phyloP scores from a whole-genome alignment of 2,329 filamentous ascomycete species.

The Tolypocladium tundrense region DNA sequence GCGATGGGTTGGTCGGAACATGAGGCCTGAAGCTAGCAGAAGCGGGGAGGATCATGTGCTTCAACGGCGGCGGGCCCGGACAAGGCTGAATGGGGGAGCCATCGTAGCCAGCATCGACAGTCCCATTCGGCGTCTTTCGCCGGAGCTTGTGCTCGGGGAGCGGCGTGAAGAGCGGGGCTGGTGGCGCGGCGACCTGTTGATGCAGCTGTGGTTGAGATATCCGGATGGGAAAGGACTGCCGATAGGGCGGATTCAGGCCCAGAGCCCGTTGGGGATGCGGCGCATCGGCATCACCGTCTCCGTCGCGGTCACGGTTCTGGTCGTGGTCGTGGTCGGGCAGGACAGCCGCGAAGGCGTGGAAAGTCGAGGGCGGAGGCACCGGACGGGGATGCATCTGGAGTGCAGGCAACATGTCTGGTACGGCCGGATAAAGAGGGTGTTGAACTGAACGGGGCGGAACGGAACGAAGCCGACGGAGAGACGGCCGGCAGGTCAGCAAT shows the following conservation, averaged over 20 bases:
- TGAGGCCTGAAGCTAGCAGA: conserved; percentile 11
- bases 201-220: conserved; percentile 18
- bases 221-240: conserved; percentile 21
- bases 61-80: conserved; percentile 64
- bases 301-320: background rate
- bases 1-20: conserved; percentile 4
- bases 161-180: conserved; percentile 9
- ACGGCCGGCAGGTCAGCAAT: conserved; percentile 13
- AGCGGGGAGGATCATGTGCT: conserved; percentile 70
- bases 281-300: background rate
- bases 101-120: conserved; percentile 84
- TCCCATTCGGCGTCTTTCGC: conserved; percentile 91
- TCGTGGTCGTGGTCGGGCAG: conserved; percentile 8
- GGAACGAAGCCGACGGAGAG: conserved; percentile 10
- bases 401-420: conserved; percentile 35
- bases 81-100: conserved; percentile 65
- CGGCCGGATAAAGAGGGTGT: conserved; percentile 1
- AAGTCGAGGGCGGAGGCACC: conserved; percentile 33
- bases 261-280: conserved; percentile 16
- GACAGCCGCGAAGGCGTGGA: conserved; percentile 21
- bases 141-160: conserved; percentile 50
- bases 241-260: conserved; percentile 12
- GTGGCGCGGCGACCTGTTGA: conserved; percentile 7
- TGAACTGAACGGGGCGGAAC: background rate
- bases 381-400: conserved; percentile 40